Evolutionary conservation across 129 eudicot genomes (phyloP).

Genomic region (Centrapalus pauciflorus): DNA sequence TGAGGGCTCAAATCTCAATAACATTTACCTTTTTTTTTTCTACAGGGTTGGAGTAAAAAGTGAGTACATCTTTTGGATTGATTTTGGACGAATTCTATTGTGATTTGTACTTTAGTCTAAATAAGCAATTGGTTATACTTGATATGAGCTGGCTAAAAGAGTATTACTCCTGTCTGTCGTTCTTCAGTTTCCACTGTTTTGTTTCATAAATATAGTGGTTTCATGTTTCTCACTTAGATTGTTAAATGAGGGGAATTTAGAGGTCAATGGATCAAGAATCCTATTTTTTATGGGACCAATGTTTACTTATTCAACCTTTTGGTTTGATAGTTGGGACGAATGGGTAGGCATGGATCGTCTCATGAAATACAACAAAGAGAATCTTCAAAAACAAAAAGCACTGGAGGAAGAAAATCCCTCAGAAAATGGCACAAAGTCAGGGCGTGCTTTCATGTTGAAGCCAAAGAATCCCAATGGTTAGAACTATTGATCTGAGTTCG

Average conservation of each 20-base stretch:
- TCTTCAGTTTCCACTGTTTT: background rate
- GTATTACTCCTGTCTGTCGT: background rate
- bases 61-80: slow-evolving; percentile 29
- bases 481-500: background rate
- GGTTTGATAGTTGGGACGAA: slow-evolving; percentile 74
- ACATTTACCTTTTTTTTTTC: slow-evolving; percentile 2
- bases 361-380: slow-evolving; percentile 46
- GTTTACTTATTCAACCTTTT: background rate
- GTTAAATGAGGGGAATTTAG: background rate
- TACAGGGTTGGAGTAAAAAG: slow-evolving; percentile 92
- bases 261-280: background rate
- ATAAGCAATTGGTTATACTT: background rate
- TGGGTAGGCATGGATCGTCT: slow-evolving; percentile 67
- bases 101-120: background rate
- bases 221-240: background rate
- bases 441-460: slow-evolving; percentile 27
- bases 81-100: background rate
- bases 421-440: slow-evolving; percentile 36
- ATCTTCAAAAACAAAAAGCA: slow-evolving; percentile 42
- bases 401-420: slow-evolving; percentile 27
- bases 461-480: slow-evolving; percentile 45
- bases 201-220: background rate
- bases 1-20: background rate
- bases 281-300: too few species aligned
- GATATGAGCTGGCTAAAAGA: background rate